Conservation (phyloP, 2,329 filamentous ascomycete species). For the Myriosclerotinia curreyana region DNA sequence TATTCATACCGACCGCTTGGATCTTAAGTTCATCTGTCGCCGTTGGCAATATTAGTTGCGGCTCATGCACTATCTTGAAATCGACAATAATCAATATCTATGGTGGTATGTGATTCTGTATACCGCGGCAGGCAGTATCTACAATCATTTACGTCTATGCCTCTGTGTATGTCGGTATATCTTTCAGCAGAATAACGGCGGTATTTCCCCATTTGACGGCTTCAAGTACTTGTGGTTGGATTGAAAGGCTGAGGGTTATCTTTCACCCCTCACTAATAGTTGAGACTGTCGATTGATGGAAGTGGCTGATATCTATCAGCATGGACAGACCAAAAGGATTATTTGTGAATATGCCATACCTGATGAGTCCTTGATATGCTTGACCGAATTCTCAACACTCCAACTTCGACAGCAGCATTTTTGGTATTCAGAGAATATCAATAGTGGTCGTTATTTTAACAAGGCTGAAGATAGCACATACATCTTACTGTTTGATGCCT, state of each 20-base stretch:
- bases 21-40: neutral
- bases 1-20: neutral
- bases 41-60: slow-evolving; percentile 1
- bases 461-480: slow-evolving; percentile 17
- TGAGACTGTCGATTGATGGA: slow-evolving; percentile 10
- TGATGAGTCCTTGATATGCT: slow-evolving; percentile 20
- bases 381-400: slow-evolving; percentile 17
- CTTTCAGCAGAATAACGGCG: slow-evolving; percentile 5
- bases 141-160: slow-evolving; percentile 5
- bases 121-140: slow-evolving; percentile 6
- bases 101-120: slow-evolving; percentile 9
- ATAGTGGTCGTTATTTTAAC: slow-evolving; percentile 10
- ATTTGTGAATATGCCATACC: slow-evolving; percentile 23
- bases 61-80: neutral
- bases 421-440: slow-evolving; percentile 8
- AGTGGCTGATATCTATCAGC: slow-evolving; percentile 12
- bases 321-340: slow-evolving; percentile 13
- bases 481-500: slow-evolving; percentile 3
- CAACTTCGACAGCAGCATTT: neutral
- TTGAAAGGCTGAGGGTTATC: neutral
- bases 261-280: slow-evolving; percentile 18
- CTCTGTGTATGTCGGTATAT: slow-evolving; percentile 5
- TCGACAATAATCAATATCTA: slow-evolving; percentile 11
- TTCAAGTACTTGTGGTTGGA: slow-evolving; percentile 1
- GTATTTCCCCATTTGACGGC: slow-evolving; percentile 3